A percentile compares a stretch with the other conserved stretches of the same genome.
Conservation (phyloP, 1,139 yeast species). For the Taiozyma sp. region DNA sequence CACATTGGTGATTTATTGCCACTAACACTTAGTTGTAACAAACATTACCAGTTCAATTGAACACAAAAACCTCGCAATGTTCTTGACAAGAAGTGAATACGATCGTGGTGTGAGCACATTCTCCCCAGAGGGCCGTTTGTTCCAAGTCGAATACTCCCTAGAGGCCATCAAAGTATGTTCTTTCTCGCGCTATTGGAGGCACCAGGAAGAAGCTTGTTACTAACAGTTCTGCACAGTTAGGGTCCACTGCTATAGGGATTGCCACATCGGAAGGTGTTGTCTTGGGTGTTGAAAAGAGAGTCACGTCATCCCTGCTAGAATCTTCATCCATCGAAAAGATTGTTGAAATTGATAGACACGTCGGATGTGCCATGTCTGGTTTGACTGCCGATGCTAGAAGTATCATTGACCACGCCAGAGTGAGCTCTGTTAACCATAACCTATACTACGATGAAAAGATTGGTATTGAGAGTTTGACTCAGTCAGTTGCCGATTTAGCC, state of each 20-base stretch:
- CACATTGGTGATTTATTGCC: background rate
- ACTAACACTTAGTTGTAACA: background rate
- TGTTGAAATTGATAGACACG: constrained; percentile 88
- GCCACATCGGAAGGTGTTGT: constrained; percentile 96
- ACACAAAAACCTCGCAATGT: constrained; percentile 43
- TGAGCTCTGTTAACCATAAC: constrained; percentile 81
- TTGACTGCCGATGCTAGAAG: constrained; percentile 98
- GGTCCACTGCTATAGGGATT: constrained; percentile 97
- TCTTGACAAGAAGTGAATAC: constrained; percentile 96
- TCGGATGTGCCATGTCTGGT: constrained; percentile 99
- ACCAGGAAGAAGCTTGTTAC: background rate
- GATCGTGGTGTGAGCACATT: constrained; percentile 98
- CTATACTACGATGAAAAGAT: constrained; percentile 90
- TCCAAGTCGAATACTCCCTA: constrained; percentile 96
- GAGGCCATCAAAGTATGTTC: constrained; percentile 82
- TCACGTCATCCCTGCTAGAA: constrained; percentile 86
- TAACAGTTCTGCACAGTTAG: constrained; percentile 34
- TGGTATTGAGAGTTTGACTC: constrained; percentile 90
- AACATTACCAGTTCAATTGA: background rate
- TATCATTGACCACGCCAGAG: constrained; percentile 98
- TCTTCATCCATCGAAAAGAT: constrained; percentile 93
- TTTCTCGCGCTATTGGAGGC: background rate
- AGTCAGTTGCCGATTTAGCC: constrained; percentile 95
- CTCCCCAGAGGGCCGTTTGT: constrained; percentile 97
- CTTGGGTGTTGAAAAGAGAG: constrained; percentile 95